These are phyloP conservation scores for Penicillium sp. DNA, from an alignment of 2,329 filamentous ascomycete species.

Conservation along the genomic window DNA sequence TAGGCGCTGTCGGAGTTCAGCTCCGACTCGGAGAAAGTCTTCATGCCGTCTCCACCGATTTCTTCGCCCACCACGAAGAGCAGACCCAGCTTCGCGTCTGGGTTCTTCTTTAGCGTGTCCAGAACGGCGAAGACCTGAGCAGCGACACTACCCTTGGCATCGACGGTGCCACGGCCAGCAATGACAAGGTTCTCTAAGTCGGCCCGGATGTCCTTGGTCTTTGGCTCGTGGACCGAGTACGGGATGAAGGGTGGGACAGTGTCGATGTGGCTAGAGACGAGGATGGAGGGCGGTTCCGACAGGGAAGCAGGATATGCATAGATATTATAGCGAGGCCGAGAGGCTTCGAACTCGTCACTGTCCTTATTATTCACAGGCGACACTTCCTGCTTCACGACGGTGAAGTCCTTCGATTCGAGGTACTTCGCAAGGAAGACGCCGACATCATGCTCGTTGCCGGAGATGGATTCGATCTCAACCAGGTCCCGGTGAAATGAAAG, in stretches of 20 bases:
- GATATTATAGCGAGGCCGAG: slow-evolving; percentile 65
- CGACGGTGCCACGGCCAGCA: slow-evolving; percentile 46
- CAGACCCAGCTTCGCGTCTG: slow-evolving; percentile 46
- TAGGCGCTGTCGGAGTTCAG: slow-evolving; percentile 51
- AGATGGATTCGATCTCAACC: slow-evolving; percentile 71
- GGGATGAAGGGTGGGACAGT: slow-evolving; percentile 55
- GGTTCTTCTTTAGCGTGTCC: slow-evolving; percentile 44
- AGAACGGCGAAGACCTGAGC: slow-evolving; percentile 45
- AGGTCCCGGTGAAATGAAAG: slow-evolving; percentile 72
- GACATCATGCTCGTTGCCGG: slow-evolving; percentile 65
- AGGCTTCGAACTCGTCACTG: neutral
- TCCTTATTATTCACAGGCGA: slow-evolving; percentile 16
- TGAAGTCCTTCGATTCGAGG: slow-evolving; percentile 60
- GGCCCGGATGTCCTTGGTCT: slow-evolving; percentile 6
- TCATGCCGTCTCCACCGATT: slow-evolving; percentile 77
- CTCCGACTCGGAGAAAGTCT: slow-evolving; percentile 44
- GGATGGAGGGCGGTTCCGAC: slow-evolving; percentile 25
- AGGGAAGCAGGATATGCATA: slow-evolving; percentile 56
- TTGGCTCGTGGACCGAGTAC: slow-evolving; percentile 51
- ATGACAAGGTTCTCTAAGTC: slow-evolving; percentile 36
- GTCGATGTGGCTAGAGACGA: slow-evolving; percentile 75
- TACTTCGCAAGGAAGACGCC: slow-evolving; percentile 68
- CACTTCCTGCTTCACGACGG: slow-evolving; percentile 57
- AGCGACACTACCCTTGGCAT: slow-evolving; percentile 48
- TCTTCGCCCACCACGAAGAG: slow-evolving; percentile 81